Evolutionary conservation across 2,329 filamentous ascomycete genomes (phyloP), one percentile per base, ranked within the genome.

Genomic region (Zymoseptoria ardabiliae): DNA sequence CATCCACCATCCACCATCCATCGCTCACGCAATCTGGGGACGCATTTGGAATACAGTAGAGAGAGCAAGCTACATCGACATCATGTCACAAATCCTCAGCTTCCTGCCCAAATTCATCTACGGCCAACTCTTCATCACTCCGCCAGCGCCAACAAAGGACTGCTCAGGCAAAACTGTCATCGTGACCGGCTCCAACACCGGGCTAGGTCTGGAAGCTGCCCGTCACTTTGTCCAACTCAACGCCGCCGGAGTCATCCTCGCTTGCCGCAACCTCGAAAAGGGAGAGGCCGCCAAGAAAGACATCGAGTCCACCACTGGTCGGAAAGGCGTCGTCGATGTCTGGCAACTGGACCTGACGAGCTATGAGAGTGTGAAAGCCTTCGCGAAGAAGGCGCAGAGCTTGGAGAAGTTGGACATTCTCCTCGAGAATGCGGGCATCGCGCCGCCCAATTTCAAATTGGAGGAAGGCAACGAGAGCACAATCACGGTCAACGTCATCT

Each of bases 401-500:
- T 66, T 76, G 10, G 57, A 66, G 4, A 63, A 73, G 7, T 51
- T 76, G n/a, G 74, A 77, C 54, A 65, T 69, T 11, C 62, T 74
- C 2, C 56, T 77, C 11, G 71, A 75, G 60, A 78, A 77, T 64
- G 75, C 75, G 13, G 64, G 78, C 0, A 64, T 84, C 3, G 72
- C 71, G 0, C 74, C 73, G 0, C 6, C 1, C 3, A 58, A 69
- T 0, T 79, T 72, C 56, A 61, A 66, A 13, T 23, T 23, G 20
- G 50, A 17, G 28, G 80, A 82, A 57, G 77, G 73, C 0, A 72
- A 80, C 48, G 82, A 85, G 69, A 68, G 63, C 17, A 77, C 70
- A 0, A 63, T 85, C 48, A 80, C 78, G 0, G 76, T 81, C 56
- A 85, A 85, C 58, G 79, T 82, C 9, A 72, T 85, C 58, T 75